Evolutionary conservation across 306 rosid genomes (phyloP).

Genomic region (Cicer arietinum): DNA sequence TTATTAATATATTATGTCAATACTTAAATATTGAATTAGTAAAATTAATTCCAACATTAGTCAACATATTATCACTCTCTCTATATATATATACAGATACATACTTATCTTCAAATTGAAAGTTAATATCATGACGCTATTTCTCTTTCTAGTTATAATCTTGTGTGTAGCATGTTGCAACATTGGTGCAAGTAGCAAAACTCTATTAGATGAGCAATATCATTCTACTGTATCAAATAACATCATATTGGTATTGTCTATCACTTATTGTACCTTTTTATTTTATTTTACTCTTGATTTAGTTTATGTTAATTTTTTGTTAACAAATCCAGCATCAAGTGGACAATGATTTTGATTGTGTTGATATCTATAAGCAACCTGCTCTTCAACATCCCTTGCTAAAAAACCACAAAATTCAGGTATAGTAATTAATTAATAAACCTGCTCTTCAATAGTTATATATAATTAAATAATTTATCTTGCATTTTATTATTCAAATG

Average conservation of each 20-base stretch:
- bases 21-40: no score
- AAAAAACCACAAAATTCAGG: slow-evolving; percentile 30
- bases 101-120: no score
- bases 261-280: not conserved
- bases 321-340: not conserved
- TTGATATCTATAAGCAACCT: slow-evolving; percentile 21
- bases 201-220: no score
- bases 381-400: not conserved
- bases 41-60: no score
- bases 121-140: not conserved
- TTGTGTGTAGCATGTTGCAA: not conserved
- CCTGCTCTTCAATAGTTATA: no score
- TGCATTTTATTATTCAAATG: no score
- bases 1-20: no score
- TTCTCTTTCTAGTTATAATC: not conserved
- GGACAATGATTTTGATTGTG: slow-evolving; percentile 1
- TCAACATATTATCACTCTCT: no score
- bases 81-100: no score
- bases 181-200: not conserved
- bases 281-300: not conserved
- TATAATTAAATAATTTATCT: no score
- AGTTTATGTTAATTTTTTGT: not conserved
- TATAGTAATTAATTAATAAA: not conserved
- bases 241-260: not conserved
- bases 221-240: not conserved